Percentiles rank a stretch among this genome's conserved stretches.
These are phyloP conservation scores for Pulveroboletus frians DNA, from an alignment of 768 basidiomycete genomes.

Conservation along the genomic window DNA sequence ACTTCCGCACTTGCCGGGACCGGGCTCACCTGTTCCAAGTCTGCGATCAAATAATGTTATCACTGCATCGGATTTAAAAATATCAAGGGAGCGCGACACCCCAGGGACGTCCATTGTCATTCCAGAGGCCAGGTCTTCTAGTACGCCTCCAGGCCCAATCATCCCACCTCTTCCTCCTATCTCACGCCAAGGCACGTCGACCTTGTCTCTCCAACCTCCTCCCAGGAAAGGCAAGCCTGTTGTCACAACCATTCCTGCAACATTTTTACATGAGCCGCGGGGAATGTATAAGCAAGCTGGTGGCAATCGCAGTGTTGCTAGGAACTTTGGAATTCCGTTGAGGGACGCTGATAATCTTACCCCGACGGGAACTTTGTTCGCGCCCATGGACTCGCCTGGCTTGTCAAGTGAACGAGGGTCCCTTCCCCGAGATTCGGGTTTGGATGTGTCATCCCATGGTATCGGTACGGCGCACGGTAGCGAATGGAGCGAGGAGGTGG, in stretches of 20 bases:
- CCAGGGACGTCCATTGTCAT: conserved; percentile 13
- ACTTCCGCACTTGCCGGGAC: conserved; percentile 7
- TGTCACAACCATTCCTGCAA: background rate
- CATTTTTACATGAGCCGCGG: conserved; percentile 5
- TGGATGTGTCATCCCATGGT: background rate
- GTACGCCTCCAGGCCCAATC: conserved; percentile 30
- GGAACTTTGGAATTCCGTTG: conserved; percentile 26
- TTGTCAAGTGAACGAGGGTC: conserved; percentile 6
- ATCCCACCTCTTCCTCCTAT: conserved; percentile 17
- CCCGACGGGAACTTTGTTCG: conserved; percentile 9
- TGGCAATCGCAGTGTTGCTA: conserved; percentile 28
- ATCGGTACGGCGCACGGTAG: background rate
- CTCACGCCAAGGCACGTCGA: conserved; percentile 29
- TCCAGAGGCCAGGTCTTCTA: conserved; percentile 9
- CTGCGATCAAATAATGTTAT: conserved; percentile 20
- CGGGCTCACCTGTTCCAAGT: conserved; percentile 24
- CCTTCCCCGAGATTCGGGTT: conserved; percentile 1
- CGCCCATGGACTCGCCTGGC: background rate
- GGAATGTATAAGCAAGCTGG: conserved; percentile 23
- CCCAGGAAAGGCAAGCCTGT: conserved; percentile 27
- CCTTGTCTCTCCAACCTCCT: conserved; percentile 33
- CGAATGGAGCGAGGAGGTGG: conserved; percentile 4
- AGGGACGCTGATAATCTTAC: conserved; percentile 7
- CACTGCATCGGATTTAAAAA: conserved; percentile 34
- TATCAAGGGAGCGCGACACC: conserved; percentile 34